Base-by-base conservation (phyloP, 306 rosid genomes). In the Parietaria judaica region DNA sequence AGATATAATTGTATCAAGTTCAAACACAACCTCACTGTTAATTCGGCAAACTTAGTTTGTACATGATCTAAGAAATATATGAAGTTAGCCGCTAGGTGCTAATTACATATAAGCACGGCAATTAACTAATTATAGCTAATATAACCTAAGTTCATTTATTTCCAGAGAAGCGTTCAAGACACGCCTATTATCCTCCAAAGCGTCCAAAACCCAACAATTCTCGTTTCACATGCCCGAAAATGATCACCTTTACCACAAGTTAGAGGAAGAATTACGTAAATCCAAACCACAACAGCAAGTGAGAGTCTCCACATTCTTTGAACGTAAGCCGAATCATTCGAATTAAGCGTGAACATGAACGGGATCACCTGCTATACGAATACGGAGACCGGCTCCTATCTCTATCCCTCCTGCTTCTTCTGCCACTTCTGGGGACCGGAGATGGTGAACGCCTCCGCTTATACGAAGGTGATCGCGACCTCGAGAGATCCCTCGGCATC, bases 401-500 rank as follows among this genome's bases (percentile, higher is more conserved):
- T 73, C 90, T 78, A 64, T 23, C 31, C 31, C 84, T 73, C 68
- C 94, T 88, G 69, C 94, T 88, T 79, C 94, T 82, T 75, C 90
- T 79, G 80, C 84, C 74, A 76, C 73, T 62, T 80, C 84, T 79
- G 76, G 79, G 86, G 55, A 84, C 70, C 1, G 94, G 95, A 69
- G 99, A 84, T 1, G 97, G 97, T 3, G 90, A 92, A 74, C 39
- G 82, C 75, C 95, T 88, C 47, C 91, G 77, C 86, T 90, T 71
- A 60, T 84, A 74, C 2, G 87, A 83, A 64, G 97, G 97, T 13
- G 99, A 88, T 34, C 94, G 83, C 36, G 95, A 87, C 45, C 86
- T 86, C 14, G 96, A 82, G 74, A 94, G 77, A 74, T 88, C 90
- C 67, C 94, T 75, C 65, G 99, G 90, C 97, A 94, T 94, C 77